phyloP scores from a whole-genome alignment of 192 early-diverging fungal genomes.

The Backusella sp. region DNA sequence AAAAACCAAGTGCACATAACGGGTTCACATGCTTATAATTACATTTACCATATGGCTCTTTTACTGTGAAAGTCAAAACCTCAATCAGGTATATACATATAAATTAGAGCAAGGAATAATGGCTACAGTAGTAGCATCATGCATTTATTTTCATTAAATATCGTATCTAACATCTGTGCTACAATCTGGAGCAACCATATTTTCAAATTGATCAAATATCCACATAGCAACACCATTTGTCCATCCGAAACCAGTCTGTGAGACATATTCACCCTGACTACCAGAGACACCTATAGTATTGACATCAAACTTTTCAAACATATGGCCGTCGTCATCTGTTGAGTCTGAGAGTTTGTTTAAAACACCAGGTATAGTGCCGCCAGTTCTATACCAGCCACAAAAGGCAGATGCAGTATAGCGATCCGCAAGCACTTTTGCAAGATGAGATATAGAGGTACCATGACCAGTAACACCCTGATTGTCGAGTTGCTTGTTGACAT shows the following conservation, averaged over 20 bases:
- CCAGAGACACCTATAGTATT: conserved; percentile 45
- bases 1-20: no score
- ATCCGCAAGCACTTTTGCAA: conserved; percentile 39
- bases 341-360: conserved; percentile 35
- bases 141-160: not conserved
- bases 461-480: not conserved
- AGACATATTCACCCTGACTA: conserved; percentile 66
- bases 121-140: no score
- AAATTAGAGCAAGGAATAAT: not conserved
- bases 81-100: no score
- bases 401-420: conserved; percentile 55
- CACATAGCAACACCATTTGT: conserved; percentile 72
- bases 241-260: conserved; percentile 78
- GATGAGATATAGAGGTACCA: not conserved
- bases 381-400: conserved; percentile 69
- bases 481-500: conserved; percentile 13
- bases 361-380: conserved; percentile 54
- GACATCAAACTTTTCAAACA: conserved; percentile 78
- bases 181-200: conserved; percentile 30
- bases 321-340: conserved; percentile 58
- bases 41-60: no score
- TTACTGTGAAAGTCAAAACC: no score
- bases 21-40: no score
- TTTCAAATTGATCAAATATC: conserved; percentile 45
- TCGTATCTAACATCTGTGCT: not conserved